A percentile compares a stretch with the other conserved stretches of the same genome.
Evolutionary conservation across 1,284 basidiomycete genomes (phyloP).

Genomic region (Pseudozyma thailandica): DNA sequence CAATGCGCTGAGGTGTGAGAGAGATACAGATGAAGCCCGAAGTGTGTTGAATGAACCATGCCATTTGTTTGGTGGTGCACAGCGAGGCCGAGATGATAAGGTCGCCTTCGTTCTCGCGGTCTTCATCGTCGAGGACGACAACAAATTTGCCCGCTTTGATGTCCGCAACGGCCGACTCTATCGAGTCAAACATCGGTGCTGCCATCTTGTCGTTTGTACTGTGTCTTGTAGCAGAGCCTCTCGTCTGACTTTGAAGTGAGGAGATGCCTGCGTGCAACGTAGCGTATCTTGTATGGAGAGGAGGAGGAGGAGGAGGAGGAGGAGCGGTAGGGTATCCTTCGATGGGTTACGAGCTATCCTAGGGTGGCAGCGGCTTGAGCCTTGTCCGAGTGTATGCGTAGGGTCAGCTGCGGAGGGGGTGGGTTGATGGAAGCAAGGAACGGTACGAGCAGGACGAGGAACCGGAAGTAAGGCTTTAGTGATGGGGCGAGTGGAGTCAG

Average conservation of each 20-base stretch:
- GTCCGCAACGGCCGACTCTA: constrained; percentile 54
- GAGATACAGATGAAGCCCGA: constrained; percentile 91
- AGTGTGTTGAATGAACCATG: constrained; percentile 94
- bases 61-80: constrained; percentile 95
- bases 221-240: no score
- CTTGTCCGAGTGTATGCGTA: no score
- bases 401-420: no score
- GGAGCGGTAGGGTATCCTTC: no score
- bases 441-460: no score
- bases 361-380: no score
- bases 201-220: not conserved
- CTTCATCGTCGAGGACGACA: constrained; percentile 66
- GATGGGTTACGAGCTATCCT: no score
- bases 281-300: not conserved
- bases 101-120: constrained; percentile 68
- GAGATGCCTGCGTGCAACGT: not conserved
- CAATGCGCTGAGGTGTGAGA: constrained; percentile 79
- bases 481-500: not conserved
- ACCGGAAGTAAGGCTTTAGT: not conserved
- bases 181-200: constrained; percentile 56
- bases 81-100: constrained; percentile 61
- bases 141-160: constrained; percentile 61
- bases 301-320: not conserved
- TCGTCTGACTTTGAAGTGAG: not conserved
- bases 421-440: no score